Evolutionary conservation across 2,329 filamentous ascomycete species (phyloP).

Genomic region (Knufia fluminis): DNA sequence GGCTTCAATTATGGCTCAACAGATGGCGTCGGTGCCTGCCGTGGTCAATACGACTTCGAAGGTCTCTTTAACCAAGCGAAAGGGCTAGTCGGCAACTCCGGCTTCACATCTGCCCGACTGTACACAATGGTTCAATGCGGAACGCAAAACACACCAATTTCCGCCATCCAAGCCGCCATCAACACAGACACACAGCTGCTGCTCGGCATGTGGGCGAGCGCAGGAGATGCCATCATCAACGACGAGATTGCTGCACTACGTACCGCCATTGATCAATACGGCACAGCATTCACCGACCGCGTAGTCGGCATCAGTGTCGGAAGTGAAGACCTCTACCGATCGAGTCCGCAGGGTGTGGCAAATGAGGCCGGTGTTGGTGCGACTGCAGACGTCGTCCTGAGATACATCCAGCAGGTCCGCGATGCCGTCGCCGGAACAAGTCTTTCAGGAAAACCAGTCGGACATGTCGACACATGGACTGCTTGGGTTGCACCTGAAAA

Average conservation of each 20-base stretch:
- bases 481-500: constrained; percentile 46
- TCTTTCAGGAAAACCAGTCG: constrained; percentile 53
- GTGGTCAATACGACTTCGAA: constrained; percentile 28
- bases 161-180: constrained; percentile 68
- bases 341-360: constrained; percentile 52
- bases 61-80: constrained; percentile 30
- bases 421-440: constrained; percentile 53
- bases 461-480: constrained; percentile 76
- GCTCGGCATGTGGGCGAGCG: constrained; percentile 66
- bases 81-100: constrained; percentile 25
- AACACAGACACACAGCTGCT: constrained; percentile 64
- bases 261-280: constrained; percentile 56
- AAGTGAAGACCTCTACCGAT: constrained; percentile 69
- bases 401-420: constrained; percentile 62
- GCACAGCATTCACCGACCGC: constrained; percentile 51
- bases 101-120: constrained; percentile 31
- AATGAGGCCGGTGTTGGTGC: constrained; percentile 42
- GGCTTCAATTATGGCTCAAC: constrained; percentile 42
- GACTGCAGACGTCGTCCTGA: constrained; percentile 50
- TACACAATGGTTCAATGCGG: constrained; percentile 53
- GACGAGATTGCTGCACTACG: constrained; percentile 63
- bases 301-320: constrained; percentile 71
- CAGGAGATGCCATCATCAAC: constrained; percentile 44
- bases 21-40: constrained; percentile 31
- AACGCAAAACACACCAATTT: constrained; percentile 51